A percentile compares a stretch with the other conserved stretches of the same genome.
phyloP scores from a whole-genome alignment of 257 asterid species.

The Solanum raphanifolium region DNA sequence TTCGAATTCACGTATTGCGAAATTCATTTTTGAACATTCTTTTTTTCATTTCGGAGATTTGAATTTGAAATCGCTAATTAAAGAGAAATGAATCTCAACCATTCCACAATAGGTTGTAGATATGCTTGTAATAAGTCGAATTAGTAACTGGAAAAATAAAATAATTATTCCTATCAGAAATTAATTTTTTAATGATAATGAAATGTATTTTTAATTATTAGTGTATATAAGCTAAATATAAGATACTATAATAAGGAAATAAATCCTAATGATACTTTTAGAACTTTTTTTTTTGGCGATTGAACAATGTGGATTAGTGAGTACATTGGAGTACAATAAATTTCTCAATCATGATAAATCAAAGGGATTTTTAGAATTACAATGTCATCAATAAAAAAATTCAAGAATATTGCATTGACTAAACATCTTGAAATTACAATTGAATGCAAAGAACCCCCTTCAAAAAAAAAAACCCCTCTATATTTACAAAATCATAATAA shows the following conservation, averaged over 20 bases:
- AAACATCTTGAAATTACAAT: neutral
- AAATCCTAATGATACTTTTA: neutral
- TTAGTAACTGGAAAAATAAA: neutral
- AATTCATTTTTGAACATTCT: too few species aligned
- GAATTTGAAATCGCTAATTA: too few species aligned
- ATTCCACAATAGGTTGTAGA: neutral
- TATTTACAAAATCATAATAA: neutral
- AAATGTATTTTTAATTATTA: neutral
- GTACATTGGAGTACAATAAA: neutral
- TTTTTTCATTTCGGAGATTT: too few species aligned
- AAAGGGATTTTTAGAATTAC: neutral
- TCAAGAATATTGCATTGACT: neutral
- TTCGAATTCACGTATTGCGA: too few species aligned
- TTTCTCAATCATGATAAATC: neutral
- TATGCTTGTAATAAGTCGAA: neutral
- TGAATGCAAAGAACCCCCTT: neutral
- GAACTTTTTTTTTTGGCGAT: neutral
- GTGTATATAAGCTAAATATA: neutral
- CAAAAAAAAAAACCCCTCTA: neutral
- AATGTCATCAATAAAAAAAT: neutral
- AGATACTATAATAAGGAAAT: neutral
- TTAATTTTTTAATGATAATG: neutral
- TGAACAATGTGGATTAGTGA: neutral
- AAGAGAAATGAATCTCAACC: neutral
- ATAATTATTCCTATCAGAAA: neutral